Evolutionary conservation across 1,284 basidiomycete genomes (phyloP), one percentile per base, ranked within the genome.

Genomic region (Abortiporus biennis): DNA sequence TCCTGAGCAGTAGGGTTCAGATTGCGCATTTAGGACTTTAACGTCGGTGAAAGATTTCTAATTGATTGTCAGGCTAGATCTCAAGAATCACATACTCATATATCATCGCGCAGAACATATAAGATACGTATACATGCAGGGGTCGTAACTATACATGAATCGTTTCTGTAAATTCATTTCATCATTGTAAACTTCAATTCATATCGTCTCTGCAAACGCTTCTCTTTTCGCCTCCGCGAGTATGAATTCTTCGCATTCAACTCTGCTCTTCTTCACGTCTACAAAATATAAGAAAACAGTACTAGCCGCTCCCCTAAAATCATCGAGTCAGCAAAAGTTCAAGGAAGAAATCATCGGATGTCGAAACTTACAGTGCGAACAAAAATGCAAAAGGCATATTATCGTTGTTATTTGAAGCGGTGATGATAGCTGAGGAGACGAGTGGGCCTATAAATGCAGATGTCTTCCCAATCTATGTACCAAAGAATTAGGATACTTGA

Each of bases 361-460:
- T 29, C 27, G 27, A n/a, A 13, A 21, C 80, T 44, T 56, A 84
- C 81, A 90, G 63, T 12, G 67, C 74, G 49, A 90, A 84, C 3
- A 90, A 65, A 61, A 90, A 90, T 4, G 82, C 78, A 58, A 91
- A 91, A 0, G 86, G 84, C 74, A 85, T 85, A 55, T 85, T 87
- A 51, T 82, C 73, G 55, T 89, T 89, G 55, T 84, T 78, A 34
- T 70, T 66, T 0, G 81, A 74, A 9, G 76, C 79, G 20, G 78
- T 77, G 49, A 86, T 84, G 47, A 85, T 82, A 9, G 83, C 83
- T 44, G 69, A 84, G 4, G 83, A 85, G 15, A 88, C 81, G 51
- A 90, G 77, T 1, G 86, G 85, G 0, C 86, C 86, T 50, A 89
- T 84, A 58, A 87, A 86, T n/a, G 82, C 80, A 40, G 85, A 85